phyloP scores from a whole-genome alignment of 495 filamentous ascomycete species.

The Achaetomiella virescens region DNA sequence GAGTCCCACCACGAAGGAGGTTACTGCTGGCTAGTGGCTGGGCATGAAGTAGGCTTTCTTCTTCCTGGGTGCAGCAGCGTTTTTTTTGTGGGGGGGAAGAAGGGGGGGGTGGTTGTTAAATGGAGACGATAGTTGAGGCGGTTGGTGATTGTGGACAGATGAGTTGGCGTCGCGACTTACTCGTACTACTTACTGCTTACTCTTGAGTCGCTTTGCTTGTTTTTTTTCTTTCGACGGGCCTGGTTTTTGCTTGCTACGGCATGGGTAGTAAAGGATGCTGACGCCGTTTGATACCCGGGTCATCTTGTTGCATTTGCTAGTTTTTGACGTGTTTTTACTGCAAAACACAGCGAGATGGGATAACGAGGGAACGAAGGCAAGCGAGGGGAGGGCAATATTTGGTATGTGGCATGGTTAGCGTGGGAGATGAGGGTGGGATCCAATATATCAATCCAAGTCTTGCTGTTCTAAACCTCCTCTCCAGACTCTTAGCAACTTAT shows the following conservation, averaged over 20 bases:
- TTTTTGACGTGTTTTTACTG: neutral
- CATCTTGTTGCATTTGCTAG: neutral
- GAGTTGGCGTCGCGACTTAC: neutral
- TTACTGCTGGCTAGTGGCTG: conserved; percentile 3
- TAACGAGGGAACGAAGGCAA: too few relatives aligned
- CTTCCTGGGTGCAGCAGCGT: neutral
- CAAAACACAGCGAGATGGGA: too few relatives aligned
- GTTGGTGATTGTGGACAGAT: too few relatives aligned
- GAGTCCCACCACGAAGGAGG: neutral
- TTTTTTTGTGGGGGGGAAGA: neutral
- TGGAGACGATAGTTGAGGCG: too few relatives aligned
- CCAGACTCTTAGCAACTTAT: too few relatives aligned
- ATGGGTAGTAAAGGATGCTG: neutral
- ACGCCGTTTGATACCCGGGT: neutral
- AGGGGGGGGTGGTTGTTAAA: too few relatives aligned
- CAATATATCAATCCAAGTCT: too few relatives aligned
- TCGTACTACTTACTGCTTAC: neutral
- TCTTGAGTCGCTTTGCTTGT: neutral
- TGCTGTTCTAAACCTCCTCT: too few relatives aligned
- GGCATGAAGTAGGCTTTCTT: neutral
- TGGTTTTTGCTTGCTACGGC: neutral
- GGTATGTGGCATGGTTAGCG: too few relatives aligned
- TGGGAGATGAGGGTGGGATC: too few relatives aligned
- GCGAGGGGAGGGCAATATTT: too few relatives aligned
- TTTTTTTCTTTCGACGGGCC: neutral